Percentiles rank a stretch among this genome's conserved stretches.
These are phyloP conservation scores for Iodosphaeria phyllophila DNA, from an alignment of 2,329 filamentous ascomycete genomes.

Conservation along the genomic window DNA sequence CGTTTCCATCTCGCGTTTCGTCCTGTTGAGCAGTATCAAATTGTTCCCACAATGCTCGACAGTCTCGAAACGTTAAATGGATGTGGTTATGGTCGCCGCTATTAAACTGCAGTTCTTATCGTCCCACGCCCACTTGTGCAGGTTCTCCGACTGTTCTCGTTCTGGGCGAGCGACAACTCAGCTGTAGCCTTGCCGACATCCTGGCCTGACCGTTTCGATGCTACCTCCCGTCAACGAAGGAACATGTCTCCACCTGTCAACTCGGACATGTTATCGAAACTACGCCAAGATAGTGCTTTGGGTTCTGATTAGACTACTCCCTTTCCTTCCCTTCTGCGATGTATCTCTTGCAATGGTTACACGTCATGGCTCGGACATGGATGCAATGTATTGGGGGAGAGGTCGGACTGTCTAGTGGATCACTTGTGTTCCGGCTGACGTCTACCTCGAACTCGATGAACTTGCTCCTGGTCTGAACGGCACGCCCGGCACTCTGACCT, in stretches of 20 bases:
- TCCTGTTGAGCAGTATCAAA: no score
- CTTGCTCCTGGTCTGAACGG: slow-evolving; percentile 16
- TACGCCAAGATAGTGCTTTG: no score
- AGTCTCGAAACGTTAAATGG: no score
- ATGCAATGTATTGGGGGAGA: no score
- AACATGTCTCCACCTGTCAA: slow-evolving; percentile 1
- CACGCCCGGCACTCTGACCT: slow-evolving; percentile 17
- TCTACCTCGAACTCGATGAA: slow-evolving; percentile 3
- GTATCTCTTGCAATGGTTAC: slow-evolving; percentile 15
- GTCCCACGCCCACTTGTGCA: no score
- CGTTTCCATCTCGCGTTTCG: slow-evolving; percentile 5
- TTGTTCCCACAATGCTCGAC: no score
- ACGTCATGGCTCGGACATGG: slow-evolving; percentile 16
- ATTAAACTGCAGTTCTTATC: no score
- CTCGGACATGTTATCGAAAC: neutral
- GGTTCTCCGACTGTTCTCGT: no score
- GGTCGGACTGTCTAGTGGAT: slow-evolving; percentile 6
- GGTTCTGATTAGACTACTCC: slow-evolving; percentile 1
- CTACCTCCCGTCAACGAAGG: slow-evolving; percentile 4
- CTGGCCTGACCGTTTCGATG: no score
- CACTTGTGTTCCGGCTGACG: slow-evolving; percentile 4
- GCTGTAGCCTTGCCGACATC: slow-evolving; percentile 10
- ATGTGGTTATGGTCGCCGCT: no score
- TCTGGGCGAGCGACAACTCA: no score
- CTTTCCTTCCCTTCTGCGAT: slow-evolving; percentile 20